phyloP scores from a whole-genome alignment of 2,329 filamentous ascomycete genomes.

The Aspergillus sp. region DNA sequence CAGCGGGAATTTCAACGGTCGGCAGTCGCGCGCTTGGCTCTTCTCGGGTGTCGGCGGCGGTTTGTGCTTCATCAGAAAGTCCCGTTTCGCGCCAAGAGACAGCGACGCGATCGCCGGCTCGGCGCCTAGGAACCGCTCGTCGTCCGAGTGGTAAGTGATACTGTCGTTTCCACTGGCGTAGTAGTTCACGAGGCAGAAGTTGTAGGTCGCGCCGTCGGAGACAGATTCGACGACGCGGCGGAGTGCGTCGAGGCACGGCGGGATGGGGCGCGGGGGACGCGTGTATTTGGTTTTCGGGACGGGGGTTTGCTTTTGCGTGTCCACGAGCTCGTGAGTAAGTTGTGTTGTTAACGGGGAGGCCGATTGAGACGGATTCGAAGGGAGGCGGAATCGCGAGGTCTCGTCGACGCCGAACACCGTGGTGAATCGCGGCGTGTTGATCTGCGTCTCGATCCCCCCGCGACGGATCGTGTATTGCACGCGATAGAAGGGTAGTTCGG shows the following conservation, averaged over 20 bases:
- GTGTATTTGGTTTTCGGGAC: constrained; percentile 52
- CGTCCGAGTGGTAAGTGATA: constrained; percentile 77
- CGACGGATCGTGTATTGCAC: constrained; percentile 73
- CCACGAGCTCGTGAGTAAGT: constrained; percentile 27
- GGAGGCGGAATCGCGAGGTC: constrained; percentile 58
- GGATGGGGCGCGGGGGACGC: constrained; percentile 67
- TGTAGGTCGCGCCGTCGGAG: constrained; percentile 60
- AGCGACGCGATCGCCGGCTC: constrained; percentile 73
- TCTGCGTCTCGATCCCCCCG: constrained; percentile 60
- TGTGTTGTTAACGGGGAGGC: too few relatives aligned
- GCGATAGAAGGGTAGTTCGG: constrained; percentile 72
- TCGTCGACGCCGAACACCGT: constrained; percentile 63
- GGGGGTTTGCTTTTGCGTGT: constrained; percentile 44
- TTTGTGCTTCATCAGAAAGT: constrained; percentile 81
- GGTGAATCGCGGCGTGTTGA: constrained; percentile 62
- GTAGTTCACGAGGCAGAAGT: constrained; percentile 81
- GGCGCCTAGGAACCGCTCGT: constrained; percentile 71
- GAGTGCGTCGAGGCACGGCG: constrained; percentile 66
- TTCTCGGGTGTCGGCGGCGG: constrained; percentile 42
- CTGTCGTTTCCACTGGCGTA: constrained; percentile 75
- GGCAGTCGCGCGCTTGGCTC: constrained; percentile 30
- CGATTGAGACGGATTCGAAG: not conserved
- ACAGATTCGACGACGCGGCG: constrained; percentile 63
- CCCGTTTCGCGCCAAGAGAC: constrained; percentile 68
- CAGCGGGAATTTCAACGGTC: constrained; percentile 54